Conservation (phyloP, 148 eudicot genomes). For the Linanthus parryae region DNA sequence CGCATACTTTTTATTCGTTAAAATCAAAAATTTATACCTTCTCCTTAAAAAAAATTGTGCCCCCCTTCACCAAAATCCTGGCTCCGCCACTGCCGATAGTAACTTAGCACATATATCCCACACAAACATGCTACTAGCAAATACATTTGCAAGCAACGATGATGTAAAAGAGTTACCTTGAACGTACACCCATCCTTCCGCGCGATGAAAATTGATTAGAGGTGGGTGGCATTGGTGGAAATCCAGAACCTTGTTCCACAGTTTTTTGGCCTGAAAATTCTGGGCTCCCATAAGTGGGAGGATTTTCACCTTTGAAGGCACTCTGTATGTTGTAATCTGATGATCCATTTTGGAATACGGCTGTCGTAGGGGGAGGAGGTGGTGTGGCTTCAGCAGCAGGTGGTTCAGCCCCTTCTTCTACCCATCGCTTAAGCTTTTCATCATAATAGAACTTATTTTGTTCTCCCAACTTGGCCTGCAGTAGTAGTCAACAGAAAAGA, state of each 20-base stretch:
- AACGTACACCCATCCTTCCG: slow-evolving; percentile 70
- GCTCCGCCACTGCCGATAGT: too few relatives aligned
- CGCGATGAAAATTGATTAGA: slow-evolving; percentile 75
- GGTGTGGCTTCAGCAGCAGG: slow-evolving; percentile 66
- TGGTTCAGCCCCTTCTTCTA: slow-evolving; percentile 80
- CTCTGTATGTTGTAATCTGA: slow-evolving; percentile 38
- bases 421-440: slow-evolving; percentile 87
- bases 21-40: too few relatives aligned
- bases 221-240: slow-evolving; percentile 74
- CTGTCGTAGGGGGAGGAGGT: slow-evolving; percentile 72
- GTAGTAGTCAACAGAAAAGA: neutral
- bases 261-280: slow-evolving; percentile 33
- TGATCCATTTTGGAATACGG: slow-evolving; percentile 48
- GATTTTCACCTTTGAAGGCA: slow-evolving; percentile 30
- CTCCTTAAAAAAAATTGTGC: too few relatives aligned
- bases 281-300: slow-evolving; percentile 33
- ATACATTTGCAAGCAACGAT: too few relatives aligned
- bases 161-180: slow-evolving; percentile 73
- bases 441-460: slow-evolving; percentile 74
- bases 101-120: too few relatives aligned
- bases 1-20: too few relatives aligned
- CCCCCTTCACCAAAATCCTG: too few relatives aligned
- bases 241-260: slow-evolving; percentile 40
- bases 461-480: slow-evolving; percentile 86
- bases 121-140: too few relatives aligned